Evolutionary conservation across 1,284 basidiomycete species (phyloP), one percentile per base, ranked within the genome.

Genomic region (Pascua guehoae): DNA sequence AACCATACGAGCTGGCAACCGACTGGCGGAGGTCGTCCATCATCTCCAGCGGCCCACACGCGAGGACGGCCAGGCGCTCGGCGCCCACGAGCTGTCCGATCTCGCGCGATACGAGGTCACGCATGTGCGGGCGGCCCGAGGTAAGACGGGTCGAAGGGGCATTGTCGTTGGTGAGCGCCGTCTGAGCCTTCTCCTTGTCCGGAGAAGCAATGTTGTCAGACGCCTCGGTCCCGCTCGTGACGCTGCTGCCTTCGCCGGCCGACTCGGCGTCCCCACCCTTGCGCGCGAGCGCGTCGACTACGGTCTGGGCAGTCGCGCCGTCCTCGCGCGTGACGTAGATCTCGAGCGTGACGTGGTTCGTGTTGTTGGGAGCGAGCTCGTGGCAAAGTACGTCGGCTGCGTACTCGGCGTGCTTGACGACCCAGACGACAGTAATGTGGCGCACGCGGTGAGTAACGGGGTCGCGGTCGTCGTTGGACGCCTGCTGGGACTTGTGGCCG

Each of bases 21-120:
- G 61, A 62, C 38, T 36, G 36, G 14, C 68, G 47, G 53, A 70
- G 39, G 38, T 69, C 66, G 46, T 70, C 67, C 50, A 62, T 61
- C 68, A 69, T 68, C 4, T 16, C 55, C 1, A 48, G 56, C 1
- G 68, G 68, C 9, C 69, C 69, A 41, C 69, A 71, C 1, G 63
- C 57, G 10, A 67, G 46, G 1, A 71, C 61, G 2, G 61, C 67
- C 15, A 71, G 42, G 38, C 59, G 53, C 47, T 67, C 66, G 3
- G 45, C 48, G 9, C 63, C 62, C 0, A 63, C 56, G 4, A 66
- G 47, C 7, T 40, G 40, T 1, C 16, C 24, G 9, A 64, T 16
- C 1, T 51, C 50, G 4, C 16, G 11, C 1, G 46, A 12, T 8
- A 68, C 40, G 2, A 67, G 24, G 11, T 24, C 36, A 5, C 37